Evolutionary conservation across 345 rosid species (phyloP).

Genomic region (Atalantia buxifolia): DNA sequence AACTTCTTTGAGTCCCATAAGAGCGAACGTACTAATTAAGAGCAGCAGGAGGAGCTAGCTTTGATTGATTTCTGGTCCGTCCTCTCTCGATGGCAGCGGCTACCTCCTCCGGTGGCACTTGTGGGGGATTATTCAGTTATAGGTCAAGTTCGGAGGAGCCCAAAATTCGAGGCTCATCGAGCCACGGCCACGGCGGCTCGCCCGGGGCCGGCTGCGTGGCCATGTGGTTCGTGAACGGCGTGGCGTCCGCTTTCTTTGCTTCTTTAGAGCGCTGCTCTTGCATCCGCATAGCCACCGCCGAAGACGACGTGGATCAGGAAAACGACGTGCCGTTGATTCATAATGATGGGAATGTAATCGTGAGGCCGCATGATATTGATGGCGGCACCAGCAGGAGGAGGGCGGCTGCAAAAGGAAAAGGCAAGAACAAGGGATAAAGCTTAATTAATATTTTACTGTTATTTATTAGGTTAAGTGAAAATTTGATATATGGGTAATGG

Average conservation of each 20-base stretch:
- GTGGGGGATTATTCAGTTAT: constrained; percentile 31
- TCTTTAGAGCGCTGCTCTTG: constrained; percentile 61
- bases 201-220: constrained; percentile 50
- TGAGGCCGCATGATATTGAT: constrained; percentile 17
- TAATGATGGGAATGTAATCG: constrained; percentile 34
- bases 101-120: constrained; percentile 27
- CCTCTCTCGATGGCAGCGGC: constrained; percentile 16
- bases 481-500: too few species aligned
- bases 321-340: constrained; percentile 53
- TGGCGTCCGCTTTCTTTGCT: constrained; percentile 54
- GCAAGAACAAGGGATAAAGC: constrained; percentile 19
- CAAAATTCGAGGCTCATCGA: constrained; percentile 23
- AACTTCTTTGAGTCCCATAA: too few species aligned
- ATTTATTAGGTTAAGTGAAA: too few species aligned
- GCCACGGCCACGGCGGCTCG: constrained; percentile 27
- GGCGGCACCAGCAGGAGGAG: constrained; percentile 23
- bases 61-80: not conserved
- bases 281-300: constrained; percentile 54
- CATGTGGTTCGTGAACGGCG: constrained; percentile 58
- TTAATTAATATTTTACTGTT: too few species aligned
- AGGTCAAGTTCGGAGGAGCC: constrained; percentile 29
- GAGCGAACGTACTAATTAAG: too few species aligned
- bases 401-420: constrained; percentile 13
- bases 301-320: constrained; percentile 40
- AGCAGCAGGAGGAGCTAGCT: not conserved